Evolutionary conservation across 805 yeast genomes (phyloP), one percentile per base, ranked within the genome.

Genomic region (Danielia oregonensis): DNA sequence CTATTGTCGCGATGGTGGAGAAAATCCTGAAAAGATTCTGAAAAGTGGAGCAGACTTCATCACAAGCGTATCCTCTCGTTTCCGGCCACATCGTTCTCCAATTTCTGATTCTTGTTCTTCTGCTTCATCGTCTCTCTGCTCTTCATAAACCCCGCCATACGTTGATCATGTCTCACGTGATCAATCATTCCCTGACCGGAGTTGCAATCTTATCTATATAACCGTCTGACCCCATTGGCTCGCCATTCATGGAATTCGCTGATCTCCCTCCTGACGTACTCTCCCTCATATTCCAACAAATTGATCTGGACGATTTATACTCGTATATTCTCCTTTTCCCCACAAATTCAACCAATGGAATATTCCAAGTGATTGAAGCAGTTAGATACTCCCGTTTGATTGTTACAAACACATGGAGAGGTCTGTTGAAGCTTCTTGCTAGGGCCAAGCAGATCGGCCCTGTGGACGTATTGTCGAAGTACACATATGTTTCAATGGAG

Each of bases 351-450:
- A 12, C 6, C 17, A 24, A 28, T 31, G 18, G 25, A 4, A 18
- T 36, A 4, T 28, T 13, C 19, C 32, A 36, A 8, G 37, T 37
- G 25, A 17, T 37, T 4, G 30, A 29, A 17, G 21, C 40, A 6
- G 35, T 37, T 9, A 18, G 22, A 11, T 28, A 35, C 22, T 38
- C 42, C 18, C 18, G 30, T 5, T 10, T 38, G 17, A 21, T 35
- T 11, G 32, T 38, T 13, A 38, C 42, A 17, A 30, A 31, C 24
- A 17, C 29, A 2, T 38, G 42, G 42, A 18, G 24, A 10, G 29
- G 30, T 8, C 42, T 30, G 30, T 17, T 38, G 18, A 26, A 17
- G 18, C 21, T 33, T 3, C 18, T 35, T 19, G 29, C 42, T 6
- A 26, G 42, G 3, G 37, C 32, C 9, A 14, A 17, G n/a, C 24